Conservation (phyloP, 768 basidiomycete species). For the Russula dissimulans region DNA sequence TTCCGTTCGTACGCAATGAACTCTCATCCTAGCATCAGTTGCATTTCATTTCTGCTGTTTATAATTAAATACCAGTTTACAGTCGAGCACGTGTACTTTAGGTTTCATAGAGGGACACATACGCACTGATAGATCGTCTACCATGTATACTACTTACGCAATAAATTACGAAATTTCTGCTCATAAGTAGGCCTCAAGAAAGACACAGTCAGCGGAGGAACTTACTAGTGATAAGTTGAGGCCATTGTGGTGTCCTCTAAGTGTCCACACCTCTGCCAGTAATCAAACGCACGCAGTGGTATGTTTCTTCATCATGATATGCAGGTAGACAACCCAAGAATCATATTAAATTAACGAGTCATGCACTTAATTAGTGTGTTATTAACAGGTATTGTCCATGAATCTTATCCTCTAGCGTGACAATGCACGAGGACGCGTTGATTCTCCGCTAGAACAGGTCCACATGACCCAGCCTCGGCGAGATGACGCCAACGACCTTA, state of each 20-base stretch:
- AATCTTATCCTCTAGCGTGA: neutral
- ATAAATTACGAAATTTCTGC: neutral
- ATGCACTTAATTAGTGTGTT: neutral
- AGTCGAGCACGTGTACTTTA: neutral
- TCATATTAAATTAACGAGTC: neutral
- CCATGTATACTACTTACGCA: conserved; percentile 11
- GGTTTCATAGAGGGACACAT: neutral
- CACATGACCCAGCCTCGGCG: conserved; percentile 23
- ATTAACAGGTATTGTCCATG: neutral
- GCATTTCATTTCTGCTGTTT: conserved; percentile 6
- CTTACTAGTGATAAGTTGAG: no score
- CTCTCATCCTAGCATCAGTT: neutral
- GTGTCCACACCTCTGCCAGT: no score
- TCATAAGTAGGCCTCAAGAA: neutral
- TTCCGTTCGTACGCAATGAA: conserved; percentile 1
- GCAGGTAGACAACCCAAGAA: no score
- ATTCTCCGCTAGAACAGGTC: conserved; percentile 24
- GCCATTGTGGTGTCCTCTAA: no score
- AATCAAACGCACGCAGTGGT: no score
- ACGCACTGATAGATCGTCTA: conserved; percentile 6
- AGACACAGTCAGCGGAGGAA: neutral
- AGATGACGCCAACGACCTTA: conserved; percentile 31
- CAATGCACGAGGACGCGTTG: neutral
- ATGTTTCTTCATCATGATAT: no score
- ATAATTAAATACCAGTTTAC: neutral